Conservation (phyloP, 495 filamentous ascomycete species). For the Paragyromitra xinjiangensis region DNA sequence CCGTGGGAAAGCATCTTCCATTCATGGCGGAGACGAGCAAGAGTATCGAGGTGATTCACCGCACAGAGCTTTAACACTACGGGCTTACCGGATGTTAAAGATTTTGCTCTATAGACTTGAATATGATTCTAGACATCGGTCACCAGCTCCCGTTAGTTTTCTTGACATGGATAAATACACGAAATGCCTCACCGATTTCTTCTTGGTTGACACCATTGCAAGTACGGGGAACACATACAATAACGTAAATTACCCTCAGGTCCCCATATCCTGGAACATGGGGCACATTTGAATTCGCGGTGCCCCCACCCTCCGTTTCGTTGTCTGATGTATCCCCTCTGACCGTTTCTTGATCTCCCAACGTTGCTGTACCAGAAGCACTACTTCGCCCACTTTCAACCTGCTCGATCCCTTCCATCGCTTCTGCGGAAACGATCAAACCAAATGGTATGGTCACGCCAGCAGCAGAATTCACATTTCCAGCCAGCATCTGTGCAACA, state of each 20-base stretch:
- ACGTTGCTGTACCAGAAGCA: constrained; percentile 26
- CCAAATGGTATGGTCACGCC: constrained; percentile 48
- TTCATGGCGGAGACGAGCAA: constrained; percentile 57
- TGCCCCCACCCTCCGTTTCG: constrained; percentile 36
- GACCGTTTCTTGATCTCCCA: constrained; percentile 36
- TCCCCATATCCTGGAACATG: constrained; percentile 53
- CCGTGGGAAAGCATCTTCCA: constrained; percentile 57
- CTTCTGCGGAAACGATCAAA: constrained; percentile 47
- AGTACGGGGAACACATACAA: constrained; percentile 51
- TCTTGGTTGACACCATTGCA: constrained; percentile 2
- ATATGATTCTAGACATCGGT: constrained; percentile 53
- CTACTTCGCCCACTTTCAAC: constrained; percentile 38
- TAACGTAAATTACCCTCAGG: constrained; percentile 53
- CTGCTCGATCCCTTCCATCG: constrained; percentile 43
- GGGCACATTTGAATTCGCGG: constrained; percentile 28
- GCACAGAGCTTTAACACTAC: constrained; percentile 57
- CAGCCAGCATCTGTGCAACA: constrained; percentile 46
- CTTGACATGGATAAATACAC: constrained; percentile 18
- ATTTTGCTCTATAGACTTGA: constrained; percentile 56
- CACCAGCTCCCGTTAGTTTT: constrained; percentile 34
- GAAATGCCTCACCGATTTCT: constrained; percentile 33
- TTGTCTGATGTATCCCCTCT: constrained; percentile 33
- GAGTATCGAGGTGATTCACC: constrained; percentile 57
- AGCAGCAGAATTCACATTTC: constrained; percentile 28
- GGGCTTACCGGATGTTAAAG: constrained; percentile 47